Base-by-base conservation (phyloP, 306 rosid genomes). In the Gleditsia sinensis region DNA sequence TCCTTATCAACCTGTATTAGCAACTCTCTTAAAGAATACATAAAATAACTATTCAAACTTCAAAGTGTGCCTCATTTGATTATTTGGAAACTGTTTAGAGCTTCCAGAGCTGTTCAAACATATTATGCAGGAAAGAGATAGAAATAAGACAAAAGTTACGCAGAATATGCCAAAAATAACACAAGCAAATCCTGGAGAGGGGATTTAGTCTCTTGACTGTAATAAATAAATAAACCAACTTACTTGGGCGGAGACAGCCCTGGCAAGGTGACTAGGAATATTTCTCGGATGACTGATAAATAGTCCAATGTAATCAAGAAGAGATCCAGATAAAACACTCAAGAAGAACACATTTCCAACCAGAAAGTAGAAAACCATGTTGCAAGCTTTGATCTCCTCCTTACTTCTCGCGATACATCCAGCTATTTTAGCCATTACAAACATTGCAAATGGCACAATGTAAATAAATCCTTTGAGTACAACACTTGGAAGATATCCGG, bases 301-400 rank as follows among this genome's bases (percentile, higher is more conserved):
- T 69, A 86, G 81, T 21, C 92, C 98, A 64, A 94, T 84, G 50
- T 76, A 84, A 81, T 94, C 98, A 24, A 94, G 85, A 62, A 94
- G 90, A 23, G 98, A 89, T 42, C 98, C 98, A 12, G 98, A 94
- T 78, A 94, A 75, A 78, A 94, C 84, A 56, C 96, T 94, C 77
- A 86, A 74, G 57, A 94, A 86, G 88, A 94, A 94, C 23, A 94
- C 94, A 77, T 94, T 94, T 78, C 97, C 98, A 33, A 94, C 90
- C 55, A 89, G 86, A 82, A 94, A 94, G 79, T 88, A 94, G 85
- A 94, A 94, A 69, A 91, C 91, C 97, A 91, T 91, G 88, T 89
- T 90, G 85, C 97, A 91, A 45, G 97, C 88, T 83, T 87, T 94
- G 53, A 89, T 94, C 86, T 94, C 98, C 80, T 90, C 94, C 79